Base-by-base conservation (phyloP, 2,329 filamentous ascomycete genomes). In the Hymenoscyphus fructigenus region DNA sequence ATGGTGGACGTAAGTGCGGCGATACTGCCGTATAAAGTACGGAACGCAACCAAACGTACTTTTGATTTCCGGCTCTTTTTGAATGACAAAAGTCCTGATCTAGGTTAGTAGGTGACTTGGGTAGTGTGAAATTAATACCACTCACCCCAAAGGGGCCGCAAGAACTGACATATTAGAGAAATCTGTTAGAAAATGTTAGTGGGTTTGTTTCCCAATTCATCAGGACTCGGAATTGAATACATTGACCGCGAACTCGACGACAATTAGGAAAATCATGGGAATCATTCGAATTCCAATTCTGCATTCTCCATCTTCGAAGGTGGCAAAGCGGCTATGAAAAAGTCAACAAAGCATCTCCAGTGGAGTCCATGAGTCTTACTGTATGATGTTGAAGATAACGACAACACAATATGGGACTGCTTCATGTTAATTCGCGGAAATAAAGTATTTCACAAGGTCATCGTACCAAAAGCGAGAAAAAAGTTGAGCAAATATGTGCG, bases 151-250 rank as follows among this genome's bases (percentile, higher is more conserved):
- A 89, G 72, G 2, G 86, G 86, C n/a, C 84, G 78, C 2, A 90
- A 76, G 72, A 90, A 89, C n/a, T 89, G 77, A 3, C 83, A 78
- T 1, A 86, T 89, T 0, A 89, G 78, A 68, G 88, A 89, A 23
- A 87, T 67, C 71, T 73, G n/a, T n/a, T n/a, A n/a, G n/a, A n/a
- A n/a, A n/a, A n/a, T n/a, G n/a, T n/a, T n/a, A n/a, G n/a, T n/a
- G n/a, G n/a, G n/a, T n/a, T n/a, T n/a, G n/a, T 9, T 15, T 23
- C 12, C 3, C 15, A 5, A 5, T 23, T 55, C 1, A 29, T 26
- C 7, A 4, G 5, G 14, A 41, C 5, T 26, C 15, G 3, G 2
- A 3, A 20, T 7, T 1, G 5, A 59, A 55, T 59, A 73, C 82
- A 70, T 89, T 89, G 62, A 87, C 82, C 1, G 87, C 68, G 14